These are phyloP conservation scores for Ajuga reptans DNA, from an alignment of 305 asterid genomes.

Conservation along the genomic window DNA sequence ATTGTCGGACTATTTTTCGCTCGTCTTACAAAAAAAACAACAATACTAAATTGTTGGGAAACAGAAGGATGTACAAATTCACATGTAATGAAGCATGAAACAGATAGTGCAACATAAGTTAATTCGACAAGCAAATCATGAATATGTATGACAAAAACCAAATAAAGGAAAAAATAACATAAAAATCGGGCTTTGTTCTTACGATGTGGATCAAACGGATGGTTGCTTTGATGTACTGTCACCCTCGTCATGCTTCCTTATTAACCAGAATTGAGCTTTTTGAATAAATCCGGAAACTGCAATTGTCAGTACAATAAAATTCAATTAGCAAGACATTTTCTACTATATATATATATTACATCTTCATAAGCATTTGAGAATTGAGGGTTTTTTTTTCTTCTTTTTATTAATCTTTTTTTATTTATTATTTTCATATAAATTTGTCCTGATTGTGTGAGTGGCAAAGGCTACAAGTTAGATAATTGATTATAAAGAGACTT, in stretches of 20 bases:
- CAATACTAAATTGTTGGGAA: not conserved
- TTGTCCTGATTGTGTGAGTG: not conserved
- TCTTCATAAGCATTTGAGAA: not conserved
- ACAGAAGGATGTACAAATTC: not conserved
- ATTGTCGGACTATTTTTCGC: not conserved
- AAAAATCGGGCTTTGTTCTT: constrained; percentile 26
- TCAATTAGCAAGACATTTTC: constrained; percentile 1
- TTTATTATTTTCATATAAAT: not conserved
- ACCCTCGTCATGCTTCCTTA: constrained; percentile 60
- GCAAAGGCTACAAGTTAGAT: not conserved
- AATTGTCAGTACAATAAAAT: constrained; percentile 2
- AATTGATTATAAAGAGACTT: not conserved
- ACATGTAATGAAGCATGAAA: not conserved
- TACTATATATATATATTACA: not conserved
- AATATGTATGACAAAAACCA: not conserved
- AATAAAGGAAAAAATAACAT: not conserved
- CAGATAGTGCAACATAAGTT: not conserved
- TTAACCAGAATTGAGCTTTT: not conserved
- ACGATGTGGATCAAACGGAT: constrained; percentile 60
- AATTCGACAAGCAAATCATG: constrained; percentile 2
- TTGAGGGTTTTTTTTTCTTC: not conserved
- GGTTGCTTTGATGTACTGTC: constrained; percentile 46
- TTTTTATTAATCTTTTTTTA: too few species aligned
- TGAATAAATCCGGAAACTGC: constrained; percentile 21
- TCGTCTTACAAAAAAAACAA: not conserved